Conservation (phyloP, 495 filamentous ascomycete species). For the Zalerion maritima region DNA sequence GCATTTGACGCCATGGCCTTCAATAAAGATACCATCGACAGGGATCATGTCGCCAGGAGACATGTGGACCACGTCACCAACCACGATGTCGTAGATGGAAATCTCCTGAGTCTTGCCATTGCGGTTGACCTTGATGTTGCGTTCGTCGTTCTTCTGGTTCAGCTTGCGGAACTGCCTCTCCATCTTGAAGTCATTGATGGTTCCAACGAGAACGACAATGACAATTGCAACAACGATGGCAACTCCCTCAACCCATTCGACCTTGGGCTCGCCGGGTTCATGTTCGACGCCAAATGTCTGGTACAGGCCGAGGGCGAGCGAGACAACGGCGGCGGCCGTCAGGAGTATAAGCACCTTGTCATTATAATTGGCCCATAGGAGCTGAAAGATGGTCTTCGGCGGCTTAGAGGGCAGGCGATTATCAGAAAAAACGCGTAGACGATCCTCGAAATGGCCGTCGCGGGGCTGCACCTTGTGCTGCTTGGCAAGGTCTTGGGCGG, state of each 20-base stretch:
- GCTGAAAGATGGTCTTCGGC: slow-evolving; percentile 49
- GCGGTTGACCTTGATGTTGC: slow-evolving; percentile 57
- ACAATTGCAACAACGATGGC: slow-evolving; percentile 58
- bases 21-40: slow-evolving; percentile 65
- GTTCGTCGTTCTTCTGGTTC: slow-evolving; percentile 58
- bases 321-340: slow-evolving; percentile 64
- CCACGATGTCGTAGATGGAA: slow-evolving; percentile 65
- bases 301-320: slow-evolving; percentile 64
- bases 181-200: slow-evolving; percentile 58
- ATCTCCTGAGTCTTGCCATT: slow-evolving; percentile 65
- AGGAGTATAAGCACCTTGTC: slow-evolving; percentile 74
- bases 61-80: slow-evolving; percentile 69
- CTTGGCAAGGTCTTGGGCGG: slow-evolving; percentile 9
- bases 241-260: slow-evolving; percentile 68
- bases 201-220: slow-evolving; percentile 54
- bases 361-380: slow-evolving; percentile 73
- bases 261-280: slow-evolving; percentile 32
- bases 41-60: slow-evolving; percentile 84
- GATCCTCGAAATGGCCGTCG: slow-evolving; percentile 30
- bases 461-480: slow-evolving; percentile 4
- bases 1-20: slow-evolving; percentile 57
- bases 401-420: slow-evolving; percentile 62
- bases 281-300: slow-evolving; percentile 33
- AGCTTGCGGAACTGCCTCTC: slow-evolving; percentile 56
- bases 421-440: slow-evolving; percentile 51